Evolutionary conservation across 2,329 filamentous ascomycete genomes (phyloP).

Genomic region (Emericellopsis cladophorae): DNA sequence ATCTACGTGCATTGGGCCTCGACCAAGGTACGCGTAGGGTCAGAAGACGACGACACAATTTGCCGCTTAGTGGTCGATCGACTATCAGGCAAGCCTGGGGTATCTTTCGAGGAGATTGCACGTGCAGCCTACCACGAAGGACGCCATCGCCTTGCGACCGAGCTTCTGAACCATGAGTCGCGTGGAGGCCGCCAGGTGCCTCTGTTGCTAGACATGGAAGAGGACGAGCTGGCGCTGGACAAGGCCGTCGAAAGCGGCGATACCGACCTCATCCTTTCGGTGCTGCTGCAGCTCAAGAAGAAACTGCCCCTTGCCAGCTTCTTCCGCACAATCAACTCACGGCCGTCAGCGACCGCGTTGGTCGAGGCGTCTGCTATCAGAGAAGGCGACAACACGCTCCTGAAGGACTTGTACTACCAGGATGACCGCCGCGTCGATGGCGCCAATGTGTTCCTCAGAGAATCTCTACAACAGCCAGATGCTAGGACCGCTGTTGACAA

Average conservation of each 20-base stretch:
- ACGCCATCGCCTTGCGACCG: slow-evolving; percentile 73
- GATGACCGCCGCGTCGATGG: slow-evolving; percentile 86
- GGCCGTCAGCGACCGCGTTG: slow-evolving; percentile 76
- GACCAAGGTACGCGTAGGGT: slow-evolving; percentile 77
- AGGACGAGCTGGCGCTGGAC: slow-evolving; percentile 87
- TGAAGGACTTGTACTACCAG: slow-evolving; percentile 96
- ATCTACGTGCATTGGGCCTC: slow-evolving; percentile 98
- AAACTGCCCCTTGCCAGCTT: slow-evolving; percentile 84
- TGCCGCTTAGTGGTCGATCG: slow-evolving; percentile 79
- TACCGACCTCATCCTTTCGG: slow-evolving; percentile 82
- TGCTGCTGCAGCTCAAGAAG: slow-evolving; percentile 77
- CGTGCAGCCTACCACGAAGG: slow-evolving; percentile 91
- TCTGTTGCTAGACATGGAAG: slow-evolving; percentile 84
- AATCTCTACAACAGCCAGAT: slow-evolving; percentile 65
- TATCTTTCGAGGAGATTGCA: slow-evolving; percentile 92
- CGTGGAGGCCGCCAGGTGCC: slow-evolving; percentile 94
- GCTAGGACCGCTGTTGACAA: slow-evolving; percentile 67
- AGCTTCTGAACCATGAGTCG: slow-evolving; percentile 85
- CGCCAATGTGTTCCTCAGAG: slow-evolving; percentile 72
- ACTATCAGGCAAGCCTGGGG: slow-evolving; percentile 75
- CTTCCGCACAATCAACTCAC: slow-evolving; percentile 79
- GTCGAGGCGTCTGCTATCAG: slow-evolving; percentile 69
- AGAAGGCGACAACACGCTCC: slow-evolving; percentile 61
- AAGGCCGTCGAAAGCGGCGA: slow-evolving; percentile 95
- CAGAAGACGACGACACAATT: slow-evolving; percentile 77